Evolutionary conservation across 2,329 filamentous ascomycete species (phyloP).

Genomic region (Tricladium varicosporioides): DNA sequence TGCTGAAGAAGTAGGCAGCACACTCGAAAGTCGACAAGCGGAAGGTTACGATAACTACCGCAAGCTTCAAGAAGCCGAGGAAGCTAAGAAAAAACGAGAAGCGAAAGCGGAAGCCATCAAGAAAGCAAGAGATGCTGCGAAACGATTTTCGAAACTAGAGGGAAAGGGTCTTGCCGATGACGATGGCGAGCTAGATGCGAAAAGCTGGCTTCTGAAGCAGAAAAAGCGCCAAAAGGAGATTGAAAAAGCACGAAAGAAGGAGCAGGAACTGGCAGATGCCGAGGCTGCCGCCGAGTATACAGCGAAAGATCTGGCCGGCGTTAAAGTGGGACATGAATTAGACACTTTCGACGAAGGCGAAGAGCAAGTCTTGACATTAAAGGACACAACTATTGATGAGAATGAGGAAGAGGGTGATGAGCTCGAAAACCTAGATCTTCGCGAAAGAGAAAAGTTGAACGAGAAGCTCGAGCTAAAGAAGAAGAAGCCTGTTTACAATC

Average conservation of each 20-base stretch:
- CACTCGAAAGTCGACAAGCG: conserved; percentile 76
- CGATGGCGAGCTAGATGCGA: conserved; percentile 68
- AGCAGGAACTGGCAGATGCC: conserved; percentile 76
- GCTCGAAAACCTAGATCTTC: conserved; percentile 72
- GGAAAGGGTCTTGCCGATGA: conserved; percentile 84
- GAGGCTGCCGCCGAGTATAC: conserved; percentile 77
- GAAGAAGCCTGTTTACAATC: conserved; percentile 85
- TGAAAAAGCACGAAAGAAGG: conserved; percentile 67
- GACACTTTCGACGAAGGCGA: conserved; percentile 76
- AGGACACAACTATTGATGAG: conserved; percentile 82
- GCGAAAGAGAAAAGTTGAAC: conserved; percentile 68
- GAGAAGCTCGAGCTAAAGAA: conserved; percentile 86
- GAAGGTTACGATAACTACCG: conserved; percentile 71
- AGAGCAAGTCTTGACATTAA: conserved; percentile 91
- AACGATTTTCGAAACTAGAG: conserved; percentile 71
- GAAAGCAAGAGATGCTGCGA: conserved; percentile 80
- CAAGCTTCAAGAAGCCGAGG: conserved; percentile 65
- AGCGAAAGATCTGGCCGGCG: conserved; percentile 79
- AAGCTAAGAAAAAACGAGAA: conserved; percentile 74
- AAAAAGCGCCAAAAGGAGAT: conserved; percentile 96
- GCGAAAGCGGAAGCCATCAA: conserved; percentile 80
- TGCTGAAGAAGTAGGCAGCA: conserved; percentile 71
- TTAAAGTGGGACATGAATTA: conserved; percentile 88
- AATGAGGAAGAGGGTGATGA: conserved; percentile 88
- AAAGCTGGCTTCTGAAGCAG: conserved; percentile 81